Evolutionary conservation across 106 monocot genomes (phyloP).

Genomic region (Allium cepa): DNA sequence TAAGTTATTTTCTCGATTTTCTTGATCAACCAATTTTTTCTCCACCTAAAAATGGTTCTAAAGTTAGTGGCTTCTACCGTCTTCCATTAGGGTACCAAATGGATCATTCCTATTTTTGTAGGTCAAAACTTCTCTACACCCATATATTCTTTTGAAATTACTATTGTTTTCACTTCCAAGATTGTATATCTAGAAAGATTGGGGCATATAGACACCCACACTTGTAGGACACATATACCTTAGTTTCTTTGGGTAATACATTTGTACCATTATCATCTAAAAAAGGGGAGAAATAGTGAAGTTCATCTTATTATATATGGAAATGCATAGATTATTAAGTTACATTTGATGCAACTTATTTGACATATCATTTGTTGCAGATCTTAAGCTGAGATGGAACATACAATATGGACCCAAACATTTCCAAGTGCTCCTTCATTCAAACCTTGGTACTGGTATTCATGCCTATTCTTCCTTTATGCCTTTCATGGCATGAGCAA

Average conservation of each 20-base stretch:
- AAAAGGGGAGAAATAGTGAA: too few species aligned
- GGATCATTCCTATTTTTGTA: conserved; percentile 81
- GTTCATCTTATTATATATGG: too few species aligned
- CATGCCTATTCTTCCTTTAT: conserved; percentile 68
- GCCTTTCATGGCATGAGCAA: conserved; percentile 62
- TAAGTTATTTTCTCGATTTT: conserved; percentile 57
- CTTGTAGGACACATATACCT: too few species aligned
- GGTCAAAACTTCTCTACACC: neutral
- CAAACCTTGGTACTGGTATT: conserved; percentile 90
- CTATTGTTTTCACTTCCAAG: too few species aligned
- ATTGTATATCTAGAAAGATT: too few species aligned
- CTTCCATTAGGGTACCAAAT: conserved; percentile 75
- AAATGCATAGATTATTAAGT: too few species aligned
- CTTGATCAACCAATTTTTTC: conserved; percentile 63
- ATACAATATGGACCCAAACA: conserved; percentile 76
- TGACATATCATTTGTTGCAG: conserved; percentile 12
- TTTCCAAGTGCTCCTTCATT: conserved; percentile 75
- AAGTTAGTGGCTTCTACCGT: conserved; percentile 46
- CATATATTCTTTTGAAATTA: too few species aligned
- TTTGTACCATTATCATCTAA: too few species aligned
- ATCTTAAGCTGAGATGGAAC: conserved; percentile 79
- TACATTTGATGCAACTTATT: too few species aligned
- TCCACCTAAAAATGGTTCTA: conserved; percentile 50
- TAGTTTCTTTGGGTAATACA: too few species aligned
- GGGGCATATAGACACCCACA: too few species aligned